Evolutionary conservation across 495 filamentous ascomycete genomes (phyloP).

Genomic region (Copromyces sp.): DNA sequence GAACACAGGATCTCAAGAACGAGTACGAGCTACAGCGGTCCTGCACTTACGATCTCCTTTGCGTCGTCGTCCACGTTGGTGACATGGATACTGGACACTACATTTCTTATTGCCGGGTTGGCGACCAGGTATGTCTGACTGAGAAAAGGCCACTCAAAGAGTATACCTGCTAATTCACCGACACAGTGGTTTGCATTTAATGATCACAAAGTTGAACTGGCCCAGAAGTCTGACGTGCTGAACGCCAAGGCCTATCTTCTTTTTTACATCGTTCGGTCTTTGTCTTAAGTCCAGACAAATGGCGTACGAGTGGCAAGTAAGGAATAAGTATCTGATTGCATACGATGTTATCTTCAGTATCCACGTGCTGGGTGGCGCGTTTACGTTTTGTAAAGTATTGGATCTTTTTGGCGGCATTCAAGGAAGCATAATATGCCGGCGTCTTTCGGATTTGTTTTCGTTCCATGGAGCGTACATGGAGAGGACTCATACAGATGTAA

Average conservation of each 20-base stretch:
- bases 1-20: conserved; percentile 26
- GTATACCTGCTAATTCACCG: background rate
- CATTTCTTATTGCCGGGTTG: conserved; percentile 70
- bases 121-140: conserved; percentile 51
- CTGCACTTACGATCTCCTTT: conserved; percentile 70
- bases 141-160: background rate
- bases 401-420: background rate
- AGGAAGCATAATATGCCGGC: background rate
- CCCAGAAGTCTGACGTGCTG: conserved; percentile 68
- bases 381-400: background rate
- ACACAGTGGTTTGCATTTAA: conserved; percentile 82
- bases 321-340: background rate
- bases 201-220: conserved; percentile 77
- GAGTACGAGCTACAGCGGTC: conserved; percentile 40
- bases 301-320: background rate
- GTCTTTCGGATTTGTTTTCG: background rate
- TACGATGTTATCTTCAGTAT: background rate
- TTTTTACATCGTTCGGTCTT: conserved; percentile 67
- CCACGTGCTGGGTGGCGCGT: background rate
- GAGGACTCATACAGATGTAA: background rate
- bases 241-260: conserved; percentile 74
- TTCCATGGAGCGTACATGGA: background rate
- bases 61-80: conserved; percentile 78
- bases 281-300: conserved; percentile 20
- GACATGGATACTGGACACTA: conserved; percentile 86